Evolutionary conservation across 306 rosid genomes (phyloP).

Genomic region (Urtica urens): DNA sequence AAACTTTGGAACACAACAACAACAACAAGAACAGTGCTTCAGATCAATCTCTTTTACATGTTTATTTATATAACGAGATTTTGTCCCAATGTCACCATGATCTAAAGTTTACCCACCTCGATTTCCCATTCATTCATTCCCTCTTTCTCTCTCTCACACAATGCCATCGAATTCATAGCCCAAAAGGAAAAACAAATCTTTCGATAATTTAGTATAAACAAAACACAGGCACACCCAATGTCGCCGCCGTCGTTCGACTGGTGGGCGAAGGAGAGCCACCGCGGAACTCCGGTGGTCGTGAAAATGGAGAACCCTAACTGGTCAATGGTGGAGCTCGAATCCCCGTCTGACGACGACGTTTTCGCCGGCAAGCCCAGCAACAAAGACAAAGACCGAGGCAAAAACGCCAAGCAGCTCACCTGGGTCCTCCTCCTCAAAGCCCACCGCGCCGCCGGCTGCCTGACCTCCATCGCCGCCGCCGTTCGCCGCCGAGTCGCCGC

Average conservation of each 20-base stretch:
- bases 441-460: constrained; percentile 73
- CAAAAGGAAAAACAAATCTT: not conserved
- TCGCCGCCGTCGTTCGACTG: constrained; percentile 57
- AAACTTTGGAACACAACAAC: too few species aligned
- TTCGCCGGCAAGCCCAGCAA: constrained; percentile 29
- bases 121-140: constrained; percentile 42
- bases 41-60: too few species aligned
- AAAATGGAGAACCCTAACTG: constrained; percentile 96
- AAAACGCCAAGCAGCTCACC: constrained; percentile 79
- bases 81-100: constrained; percentile 46
- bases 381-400: constrained; percentile 50
- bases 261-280: constrained; percentile 60
- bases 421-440: constrained; percentile 91
- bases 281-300: constrained; percentile 92
- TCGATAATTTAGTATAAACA: constrained; percentile 4
- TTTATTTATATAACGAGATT: constrained; percentile 20
- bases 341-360: constrained; percentile 57
- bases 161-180: not conserved
- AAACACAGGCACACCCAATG: constrained; percentile 36
- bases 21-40: too few species aligned
- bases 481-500: constrained; percentile 65
- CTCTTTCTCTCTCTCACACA: constrained; percentile 13
- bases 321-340: constrained; percentile 91
- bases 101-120: constrained; percentile 36
- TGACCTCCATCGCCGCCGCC: constrained; percentile 50